Conservation (phyloP, 2,329 filamentous ascomycete genomes). For the Colletotrichum sp. region DNA sequence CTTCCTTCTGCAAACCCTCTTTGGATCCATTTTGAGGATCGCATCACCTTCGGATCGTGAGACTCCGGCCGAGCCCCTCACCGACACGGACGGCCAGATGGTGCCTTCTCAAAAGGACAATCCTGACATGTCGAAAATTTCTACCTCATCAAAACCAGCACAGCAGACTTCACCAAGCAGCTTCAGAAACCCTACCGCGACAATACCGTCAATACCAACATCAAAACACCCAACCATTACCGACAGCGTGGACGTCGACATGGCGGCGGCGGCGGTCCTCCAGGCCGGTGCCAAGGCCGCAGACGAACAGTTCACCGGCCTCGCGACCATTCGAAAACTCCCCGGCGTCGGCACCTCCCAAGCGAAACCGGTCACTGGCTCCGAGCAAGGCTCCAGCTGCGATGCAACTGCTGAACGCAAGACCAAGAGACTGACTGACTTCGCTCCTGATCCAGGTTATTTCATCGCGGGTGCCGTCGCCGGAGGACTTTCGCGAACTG, state of each 20-base stretch:
- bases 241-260: not conserved
- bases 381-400: slow-evolving; percentile 26
- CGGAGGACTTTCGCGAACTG: slow-evolving; percentile 92
- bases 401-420: slow-evolving; percentile 30
- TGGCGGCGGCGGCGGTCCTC: slow-evolving; percentile 16
- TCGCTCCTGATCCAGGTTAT: slow-evolving; percentile 91
- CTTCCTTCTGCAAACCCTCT: slow-evolving; percentile 74
- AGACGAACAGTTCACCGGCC: slow-evolving; percentile 8
- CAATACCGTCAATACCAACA: not conserved
- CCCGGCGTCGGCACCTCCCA: slow-evolving; percentile 38
- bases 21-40: slow-evolving; percentile 76
- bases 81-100: not conserved
- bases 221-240: not conserved
- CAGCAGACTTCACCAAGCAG: slow-evolving; percentile 3
- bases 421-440: slow-evolving; percentile 64
- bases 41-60: slow-evolving; percentile 51
- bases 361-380: slow-evolving; percentile 21
- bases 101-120: slow-evolving; percentile 7
- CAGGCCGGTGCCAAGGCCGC: slow-evolving; percentile 6
- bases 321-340: slow-evolving; percentile 4
- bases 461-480: slow-evolving; percentile 95
- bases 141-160: slow-evolving; percentile 12
- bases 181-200: not conserved
- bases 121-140: slow-evolving; percentile 6
- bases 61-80: slow-evolving; percentile 12